Percentiles rank a stretch among this genome's conserved stretches.
Evolutionary conservation across 768 basidiomycete genomes (phyloP).

Genomic region (Wakefieldia striispora): DNA sequence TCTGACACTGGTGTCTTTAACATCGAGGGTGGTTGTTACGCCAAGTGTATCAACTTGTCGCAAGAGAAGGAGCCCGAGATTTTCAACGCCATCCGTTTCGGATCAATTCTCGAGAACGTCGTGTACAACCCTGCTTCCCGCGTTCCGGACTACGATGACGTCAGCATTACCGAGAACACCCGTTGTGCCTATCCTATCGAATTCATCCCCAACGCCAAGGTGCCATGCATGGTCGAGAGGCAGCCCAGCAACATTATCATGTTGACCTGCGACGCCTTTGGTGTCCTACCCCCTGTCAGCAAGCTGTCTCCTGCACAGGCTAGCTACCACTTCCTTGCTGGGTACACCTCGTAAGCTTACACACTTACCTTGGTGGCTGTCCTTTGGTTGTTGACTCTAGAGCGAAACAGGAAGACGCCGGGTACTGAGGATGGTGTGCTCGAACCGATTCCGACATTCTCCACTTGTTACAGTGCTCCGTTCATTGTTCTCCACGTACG

Average conservation of each 20-base stretch:
- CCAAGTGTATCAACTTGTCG: slow-evolving; percentile 96
- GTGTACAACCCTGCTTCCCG: slow-evolving; percentile 88
- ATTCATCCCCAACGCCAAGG: slow-evolving; percentile 91
- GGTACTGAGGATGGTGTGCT: slow-evolving; percentile 98
- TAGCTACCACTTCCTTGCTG: slow-evolving; percentile 95
- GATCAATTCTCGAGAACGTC: slow-evolving; percentile 98
- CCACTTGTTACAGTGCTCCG: slow-evolving; percentile 98
- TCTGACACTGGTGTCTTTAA: slow-evolving; percentile 99
- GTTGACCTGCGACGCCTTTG: slow-evolving; percentile 97
- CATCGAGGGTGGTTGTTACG: slow-evolving; percentile 99
- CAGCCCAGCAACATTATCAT: slow-evolving; percentile 96
- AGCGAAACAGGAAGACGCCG: slow-evolving; percentile 79
- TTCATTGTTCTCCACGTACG: slow-evolving; percentile 95
- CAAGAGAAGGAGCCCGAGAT: slow-evolving; percentile 99
- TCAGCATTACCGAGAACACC: slow-evolving; percentile 98
- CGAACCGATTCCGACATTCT: slow-evolving; percentile 98
- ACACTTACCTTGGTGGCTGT: not conserved
- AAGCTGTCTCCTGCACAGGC: slow-evolving; percentile 93
- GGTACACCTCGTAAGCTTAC: slow-evolving; percentile 80
- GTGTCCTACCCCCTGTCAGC: slow-evolving; percentile 94
- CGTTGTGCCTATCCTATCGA: slow-evolving; percentile 99
- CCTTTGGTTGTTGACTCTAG: slow-evolving; percentile 18
- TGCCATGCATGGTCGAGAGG: slow-evolving; percentile 82
- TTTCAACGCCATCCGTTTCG: slow-evolving; percentile 90
- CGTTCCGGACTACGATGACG: slow-evolving; percentile 90